These are phyloP conservation scores for Vaccinium myrtillus DNA, from an alignment of 148 eudicot species.

Conservation along the genomic window DNA sequence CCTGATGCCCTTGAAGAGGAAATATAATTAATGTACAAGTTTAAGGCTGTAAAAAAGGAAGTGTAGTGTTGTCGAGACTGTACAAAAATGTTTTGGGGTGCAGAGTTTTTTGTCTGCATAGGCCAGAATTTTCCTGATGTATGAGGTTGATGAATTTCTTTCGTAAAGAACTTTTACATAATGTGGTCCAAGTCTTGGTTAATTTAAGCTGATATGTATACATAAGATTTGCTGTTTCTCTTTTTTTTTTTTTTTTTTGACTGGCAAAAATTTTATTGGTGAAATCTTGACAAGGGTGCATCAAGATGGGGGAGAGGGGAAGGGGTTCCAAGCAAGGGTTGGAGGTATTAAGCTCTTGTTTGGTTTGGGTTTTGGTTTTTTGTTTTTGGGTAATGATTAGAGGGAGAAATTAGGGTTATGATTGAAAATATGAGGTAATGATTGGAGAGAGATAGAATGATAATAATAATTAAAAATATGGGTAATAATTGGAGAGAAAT, in stretches of 20 bases:
- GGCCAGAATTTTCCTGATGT: conserved; percentile 14
- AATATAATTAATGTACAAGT: conserved; percentile 9
- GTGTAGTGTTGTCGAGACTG: conserved; percentile 23
- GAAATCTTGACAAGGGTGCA: no score
- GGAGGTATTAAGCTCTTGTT: no score
- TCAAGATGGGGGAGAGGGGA: no score
- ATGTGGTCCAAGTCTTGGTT: background rate
- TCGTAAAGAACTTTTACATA: background rate
- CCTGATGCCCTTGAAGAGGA: conserved; percentile 7
- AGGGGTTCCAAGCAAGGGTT: no score
- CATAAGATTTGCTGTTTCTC: background rate
- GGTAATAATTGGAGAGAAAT: no score
- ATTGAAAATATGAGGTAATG: no score
- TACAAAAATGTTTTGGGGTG: conserved; percentile 19
- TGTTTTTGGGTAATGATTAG: no score
- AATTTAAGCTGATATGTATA: background rate
- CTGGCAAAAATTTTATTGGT: no score
- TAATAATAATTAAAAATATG: no score
- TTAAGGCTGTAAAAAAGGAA: conserved; percentile 26
- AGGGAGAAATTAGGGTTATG: no score
- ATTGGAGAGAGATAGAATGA: no score
- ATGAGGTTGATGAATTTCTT: conserved; percentile 3
- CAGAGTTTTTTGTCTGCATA: conserved; percentile 6
- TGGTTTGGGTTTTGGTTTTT: no score
- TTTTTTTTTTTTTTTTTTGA: background rate